Evolutionary conservation across 2,329 filamentous ascomycete genomes (phyloP), one percentile per base, ranked within the genome.

Genomic region (Colletotrichum shisoi): DNA sequence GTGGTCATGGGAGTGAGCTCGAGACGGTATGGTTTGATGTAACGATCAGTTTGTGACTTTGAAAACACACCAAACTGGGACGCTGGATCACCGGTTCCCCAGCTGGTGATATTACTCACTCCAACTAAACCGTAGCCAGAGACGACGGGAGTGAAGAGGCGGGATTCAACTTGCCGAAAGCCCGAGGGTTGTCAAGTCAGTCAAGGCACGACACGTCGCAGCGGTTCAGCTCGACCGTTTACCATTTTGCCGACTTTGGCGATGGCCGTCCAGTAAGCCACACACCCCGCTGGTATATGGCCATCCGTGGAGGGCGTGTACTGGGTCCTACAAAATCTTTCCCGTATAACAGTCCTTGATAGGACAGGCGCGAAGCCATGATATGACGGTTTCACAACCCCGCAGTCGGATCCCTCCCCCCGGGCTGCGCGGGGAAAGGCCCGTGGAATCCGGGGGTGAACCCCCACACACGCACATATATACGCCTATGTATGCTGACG

Each of bases 231-330:
- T 56, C 19, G 34, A 70, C 70, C 19, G 48, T 57, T 61, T 64
- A 52, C 31, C 67, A 73, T 72, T 54, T 72, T 72, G 71, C 71
- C 71, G 71, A 68, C 63, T 48, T 65, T 54, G 61, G 61, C 44
- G 39, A 48, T 24, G 2, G 58, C 59, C 53, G 68, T 57, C 49
- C 64, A 19, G 62, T 15, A 62, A 63, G 63, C 63, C 63, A 62
- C 58, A 27, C 58, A 27, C 46, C 46, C 62, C 62, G 31, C 62
- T 21, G 31, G 40, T 45, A 39, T 19, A 19, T 40, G 27, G 27
- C 24, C 21, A 37, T 4, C 21, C 3, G 42, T 44, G 4, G 46
- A 27, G 21, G 45, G 31, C 3, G 11, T 31, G 17, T 1, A 63
- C 4, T 24, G 39, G 34, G 52, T 7, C 27, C 45, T 1, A 12